Percentiles rank a stretch among this genome's conserved stretches.
These are phyloP conservation scores for Cladosporium sp. DNA, from an alignment of 2,329 filamentous ascomycete species.

Conservation along the genomic window DNA sequence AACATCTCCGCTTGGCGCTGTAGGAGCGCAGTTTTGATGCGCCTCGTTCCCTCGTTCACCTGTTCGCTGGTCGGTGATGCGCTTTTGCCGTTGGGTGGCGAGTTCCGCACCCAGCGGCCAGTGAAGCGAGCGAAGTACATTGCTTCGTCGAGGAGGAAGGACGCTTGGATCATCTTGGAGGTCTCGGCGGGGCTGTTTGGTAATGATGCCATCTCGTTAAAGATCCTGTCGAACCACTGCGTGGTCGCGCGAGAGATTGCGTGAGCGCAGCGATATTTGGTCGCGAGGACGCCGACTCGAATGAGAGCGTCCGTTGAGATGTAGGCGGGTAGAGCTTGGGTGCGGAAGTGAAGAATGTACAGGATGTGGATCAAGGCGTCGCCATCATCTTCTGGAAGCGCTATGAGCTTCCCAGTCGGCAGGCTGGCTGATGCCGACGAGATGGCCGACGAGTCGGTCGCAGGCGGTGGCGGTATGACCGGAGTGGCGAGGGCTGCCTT, in stretches of 20 bases:
- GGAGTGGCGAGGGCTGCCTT: slow-evolving; percentile 20
- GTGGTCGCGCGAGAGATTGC: slow-evolving; percentile 27
- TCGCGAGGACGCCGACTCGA: slow-evolving; percentile 25
- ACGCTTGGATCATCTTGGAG: slow-evolving; percentile 29
- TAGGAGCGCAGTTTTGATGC: background rate
- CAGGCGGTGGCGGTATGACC: background rate
- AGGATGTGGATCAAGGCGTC: slow-evolving; percentile 29
- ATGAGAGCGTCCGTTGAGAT: slow-evolving; percentile 26
- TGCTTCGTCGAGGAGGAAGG: slow-evolving; percentile 31
- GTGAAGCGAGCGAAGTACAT: slow-evolving; percentile 34
- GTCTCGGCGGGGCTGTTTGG: slow-evolving; percentile 8
- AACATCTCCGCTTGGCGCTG: slow-evolving; percentile 15
- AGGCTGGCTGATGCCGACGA: slow-evolving; percentile 1
- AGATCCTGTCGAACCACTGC: slow-evolving; percentile 33
- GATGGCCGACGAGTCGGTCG: slow-evolving; percentile 11
- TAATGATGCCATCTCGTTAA: slow-evolving; percentile 20
- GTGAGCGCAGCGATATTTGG: slow-evolving; percentile 29
- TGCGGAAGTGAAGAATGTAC: slow-evolving; percentile 32
- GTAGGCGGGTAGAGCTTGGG: slow-evolving; percentile 29
- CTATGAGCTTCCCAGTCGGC: slow-evolving; percentile 17
- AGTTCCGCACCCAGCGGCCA: slow-evolving; percentile 25
- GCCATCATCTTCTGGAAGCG: slow-evolving; percentile 28
- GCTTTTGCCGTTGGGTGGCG: slow-evolving; percentile 11
- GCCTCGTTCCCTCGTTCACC: background rate
- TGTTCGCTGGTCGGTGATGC: background rate